phyloP scores from a whole-genome alignment of 169 alveolate genomes.

The Toxoplasma gondii region DNA sequence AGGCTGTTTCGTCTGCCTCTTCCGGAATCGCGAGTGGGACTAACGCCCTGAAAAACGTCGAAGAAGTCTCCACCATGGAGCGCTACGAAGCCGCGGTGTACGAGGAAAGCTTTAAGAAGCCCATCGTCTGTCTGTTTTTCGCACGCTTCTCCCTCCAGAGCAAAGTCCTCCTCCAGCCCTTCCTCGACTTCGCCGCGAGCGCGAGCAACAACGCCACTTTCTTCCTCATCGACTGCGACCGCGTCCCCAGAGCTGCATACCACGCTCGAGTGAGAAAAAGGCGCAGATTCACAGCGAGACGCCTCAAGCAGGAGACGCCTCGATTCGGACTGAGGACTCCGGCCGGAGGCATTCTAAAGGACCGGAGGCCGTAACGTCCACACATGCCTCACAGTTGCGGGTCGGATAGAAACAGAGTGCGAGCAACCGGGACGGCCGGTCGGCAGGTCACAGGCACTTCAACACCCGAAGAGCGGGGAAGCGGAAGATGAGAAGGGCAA shows the following conservation, averaged over 20 bases:
- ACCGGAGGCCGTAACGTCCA: too few relatives aligned
- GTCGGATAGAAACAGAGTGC: too few relatives aligned
- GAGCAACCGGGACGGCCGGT: too few relatives aligned
- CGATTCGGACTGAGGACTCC: too few relatives aligned
- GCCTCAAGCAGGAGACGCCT: too few relatives aligned
- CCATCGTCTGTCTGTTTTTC: slow-evolving; percentile 46
- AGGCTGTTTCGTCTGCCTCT: not conserved
- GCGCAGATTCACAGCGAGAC: not conserved
- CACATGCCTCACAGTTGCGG: too few relatives aligned
- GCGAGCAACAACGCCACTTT: slow-evolving; percentile 14
- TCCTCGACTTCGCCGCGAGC: slow-evolving; percentile 21
- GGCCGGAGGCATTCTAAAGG: too few relatives aligned
- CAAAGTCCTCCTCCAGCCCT: slow-evolving; percentile 51
- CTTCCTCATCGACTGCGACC: slow-evolving; percentile 58
- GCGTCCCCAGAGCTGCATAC: slow-evolving; percentile 68
- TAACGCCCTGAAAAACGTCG: not conserved
- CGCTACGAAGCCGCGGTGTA: slow-evolving; percentile 58
- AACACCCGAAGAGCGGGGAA: too few relatives aligned
- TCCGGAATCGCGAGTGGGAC: not conserved
- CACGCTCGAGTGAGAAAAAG: slow-evolving; percentile 50
- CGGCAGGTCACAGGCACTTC: too few relatives aligned
- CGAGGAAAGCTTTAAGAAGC: slow-evolving; percentile 35
- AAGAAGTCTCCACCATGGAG: slow-evolving; percentile 37
- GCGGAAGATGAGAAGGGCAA: too few relatives aligned
- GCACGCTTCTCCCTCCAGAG: slow-evolving; percentile 40